Evolutionary conservation across 2,329 filamentous ascomycete genomes (phyloP).

Genomic region (Stachybotrys chlorohalonatus): DNA sequence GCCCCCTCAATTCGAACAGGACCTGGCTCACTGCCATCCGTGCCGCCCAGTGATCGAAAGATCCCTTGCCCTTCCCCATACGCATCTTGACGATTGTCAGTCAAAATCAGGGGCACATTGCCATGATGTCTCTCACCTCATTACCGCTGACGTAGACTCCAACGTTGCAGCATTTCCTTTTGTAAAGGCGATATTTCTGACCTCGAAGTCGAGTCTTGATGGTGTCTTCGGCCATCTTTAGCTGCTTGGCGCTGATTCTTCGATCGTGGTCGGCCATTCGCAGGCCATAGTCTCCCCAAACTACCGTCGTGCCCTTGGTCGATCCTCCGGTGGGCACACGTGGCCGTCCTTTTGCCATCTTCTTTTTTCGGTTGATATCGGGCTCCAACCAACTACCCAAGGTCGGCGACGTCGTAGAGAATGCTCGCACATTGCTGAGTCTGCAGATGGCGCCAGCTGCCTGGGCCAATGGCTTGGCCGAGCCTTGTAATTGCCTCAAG

Average conservation of each 20-base stretch:
- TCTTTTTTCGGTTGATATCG: slow-evolving; percentile 63
- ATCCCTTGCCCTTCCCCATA: slow-evolving; percentile 99
- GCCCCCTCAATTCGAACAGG: slow-evolving; percentile 84
- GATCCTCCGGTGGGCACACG: slow-evolving; percentile 87
- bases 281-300: slow-evolving; percentile 93
- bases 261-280: slow-evolving; percentile 92
- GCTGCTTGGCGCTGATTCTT: slow-evolving; percentile 74
- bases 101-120: not conserved
- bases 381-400: slow-evolving; percentile 75
- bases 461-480: slow-evolving; percentile 17
- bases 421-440: slow-evolving; percentile 48
- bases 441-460: slow-evolving; percentile 20
- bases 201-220: slow-evolving; percentile 84
- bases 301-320: slow-evolving; percentile 83
- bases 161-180: slow-evolving; percentile 82
- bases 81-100: slow-evolving; percentile 48
- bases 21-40: slow-evolving; percentile 86
- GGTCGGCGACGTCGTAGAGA: slow-evolving; percentile 58
- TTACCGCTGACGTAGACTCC: slow-evolving; percentile 95
- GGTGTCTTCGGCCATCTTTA: slow-evolving; percentile 87
- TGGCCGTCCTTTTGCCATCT: slow-evolving; percentile 85
- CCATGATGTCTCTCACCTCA: slow-evolving; percentile 47
- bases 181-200: slow-evolving; percentile 87
- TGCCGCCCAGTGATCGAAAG: slow-evolving; percentile 92
- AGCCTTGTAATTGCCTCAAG: slow-evolving; percentile 27